phyloP scores from a whole-genome alignment of 2,329 filamentous ascomycete species.

The Exserohilum rostratum region DNA sequence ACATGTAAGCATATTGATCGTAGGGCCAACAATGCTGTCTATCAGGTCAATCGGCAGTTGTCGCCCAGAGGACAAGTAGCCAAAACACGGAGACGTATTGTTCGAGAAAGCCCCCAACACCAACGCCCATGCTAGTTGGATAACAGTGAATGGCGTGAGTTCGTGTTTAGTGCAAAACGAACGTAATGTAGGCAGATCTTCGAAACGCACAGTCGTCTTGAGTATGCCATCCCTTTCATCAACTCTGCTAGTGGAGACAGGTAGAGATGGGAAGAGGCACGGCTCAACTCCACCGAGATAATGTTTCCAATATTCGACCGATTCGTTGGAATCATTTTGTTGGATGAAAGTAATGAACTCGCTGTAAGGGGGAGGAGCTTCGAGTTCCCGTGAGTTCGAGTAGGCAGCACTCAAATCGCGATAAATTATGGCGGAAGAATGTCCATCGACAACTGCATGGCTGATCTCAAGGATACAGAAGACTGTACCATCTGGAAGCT shows the following conservation, averaged over 20 bases:
- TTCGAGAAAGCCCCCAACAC: not conserved
- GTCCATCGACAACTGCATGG: no score
- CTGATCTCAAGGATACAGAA: no score
- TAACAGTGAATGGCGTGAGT: slow-evolving; percentile 21
- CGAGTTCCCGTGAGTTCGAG: no score
- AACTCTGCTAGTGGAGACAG: no score
- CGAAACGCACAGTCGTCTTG: slow-evolving; percentile 11
- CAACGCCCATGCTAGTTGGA: slow-evolving; percentile 35
- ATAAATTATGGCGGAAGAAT: no score
- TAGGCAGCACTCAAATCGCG: no score
- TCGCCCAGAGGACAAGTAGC: not conserved
- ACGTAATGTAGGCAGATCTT: no score
- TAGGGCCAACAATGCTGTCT: not conserved
- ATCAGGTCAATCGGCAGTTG: not conserved
- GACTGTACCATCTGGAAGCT: no score
- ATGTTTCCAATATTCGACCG: not conserved
- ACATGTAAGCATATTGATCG: not conserved
- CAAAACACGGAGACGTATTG: not conserved
- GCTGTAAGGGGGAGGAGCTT: no score
- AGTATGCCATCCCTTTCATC: not conserved
- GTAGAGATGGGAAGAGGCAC: not conserved
- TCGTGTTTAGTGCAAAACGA: no score
- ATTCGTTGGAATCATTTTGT: no score
- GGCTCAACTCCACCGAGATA: not conserved
- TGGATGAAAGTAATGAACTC: not conserved